phyloP scores from a whole-genome alignment of 1,139 yeast genomes.

The Pichia sp. region DNA sequence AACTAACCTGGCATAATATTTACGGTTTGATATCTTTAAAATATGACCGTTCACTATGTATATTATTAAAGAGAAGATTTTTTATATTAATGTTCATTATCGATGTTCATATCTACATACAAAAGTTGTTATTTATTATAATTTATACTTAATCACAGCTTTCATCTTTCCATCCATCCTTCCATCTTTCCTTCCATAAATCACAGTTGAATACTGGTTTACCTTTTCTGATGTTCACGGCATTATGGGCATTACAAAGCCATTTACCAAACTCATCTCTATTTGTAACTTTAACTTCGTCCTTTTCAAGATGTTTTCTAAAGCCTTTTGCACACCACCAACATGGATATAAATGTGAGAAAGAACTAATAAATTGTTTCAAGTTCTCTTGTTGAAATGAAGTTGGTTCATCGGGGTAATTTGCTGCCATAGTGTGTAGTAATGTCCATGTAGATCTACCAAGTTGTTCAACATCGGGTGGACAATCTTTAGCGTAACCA shows the following conservation, averaged over 20 bases:
- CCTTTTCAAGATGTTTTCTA: slow-evolving; percentile 48
- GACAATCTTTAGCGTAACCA: slow-evolving; percentile 44
- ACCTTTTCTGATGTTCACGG: slow-evolving; percentile 76
- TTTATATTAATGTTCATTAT: too few relatives aligned
- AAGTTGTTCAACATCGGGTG: slow-evolving; percentile 77
- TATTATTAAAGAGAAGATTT: neutral
- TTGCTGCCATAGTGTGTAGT: slow-evolving; percentile 84
- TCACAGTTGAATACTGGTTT: slow-evolving; percentile 82
- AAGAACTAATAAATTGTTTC: slow-evolving; percentile 59
- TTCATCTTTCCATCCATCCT: slow-evolving; percentile 61
- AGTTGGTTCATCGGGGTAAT: slow-evolving; percentile 69
- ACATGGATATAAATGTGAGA: slow-evolving; percentile 86
- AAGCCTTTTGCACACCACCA: slow-evolving; percentile 92
- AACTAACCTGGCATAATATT: slow-evolving; percentile 24
- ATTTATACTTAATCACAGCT: slow-evolving; percentile 27
- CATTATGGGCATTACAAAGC: slow-evolving; percentile 94
- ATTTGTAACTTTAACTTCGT: slow-evolving; percentile 60
- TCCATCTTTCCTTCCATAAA: slow-evolving; percentile 92
- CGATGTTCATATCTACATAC: neutral
- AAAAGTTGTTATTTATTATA: neutral
- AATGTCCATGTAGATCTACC: slow-evolving; percentile 93
- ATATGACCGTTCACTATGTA: too few relatives aligned
- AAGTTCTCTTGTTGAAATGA: slow-evolving; percentile 61
- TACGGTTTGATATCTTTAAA: too few relatives aligned
- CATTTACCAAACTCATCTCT: slow-evolving; percentile 82